Conservation (phyloP, 2,329 filamentous ascomycete species). For the Cladosporium colombiae region DNA sequence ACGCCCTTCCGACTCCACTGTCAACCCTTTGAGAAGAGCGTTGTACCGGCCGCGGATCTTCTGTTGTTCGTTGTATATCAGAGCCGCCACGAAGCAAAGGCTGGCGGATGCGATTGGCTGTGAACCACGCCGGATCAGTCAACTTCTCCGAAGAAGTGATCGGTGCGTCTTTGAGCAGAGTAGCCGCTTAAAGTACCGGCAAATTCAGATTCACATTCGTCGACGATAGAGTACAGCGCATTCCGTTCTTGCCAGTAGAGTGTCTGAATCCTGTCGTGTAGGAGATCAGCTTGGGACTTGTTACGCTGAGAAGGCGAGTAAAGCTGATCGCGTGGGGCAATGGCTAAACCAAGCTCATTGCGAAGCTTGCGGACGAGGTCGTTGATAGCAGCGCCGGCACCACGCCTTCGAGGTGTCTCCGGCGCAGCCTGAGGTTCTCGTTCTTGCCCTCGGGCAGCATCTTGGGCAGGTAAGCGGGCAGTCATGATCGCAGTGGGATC, state of each 20-base stretch:
- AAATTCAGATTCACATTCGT: neutral
- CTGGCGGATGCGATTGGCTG: neutral
- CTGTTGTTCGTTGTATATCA: neutral
- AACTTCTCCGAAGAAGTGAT: neutral
- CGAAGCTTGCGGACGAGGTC: neutral
- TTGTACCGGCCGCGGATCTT: neutral
- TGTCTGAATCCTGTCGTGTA: neutral
- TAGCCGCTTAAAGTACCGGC: neutral
- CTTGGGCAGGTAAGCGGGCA: neutral
- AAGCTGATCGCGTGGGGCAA: neutral
- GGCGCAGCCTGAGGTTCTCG: neutral
- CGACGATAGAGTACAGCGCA: neutral
- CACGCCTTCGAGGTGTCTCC: neutral
- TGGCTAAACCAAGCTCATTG: constrained; percentile 4
- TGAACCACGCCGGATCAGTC: neutral
- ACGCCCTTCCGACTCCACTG: neutral
- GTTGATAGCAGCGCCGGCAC: neutral
- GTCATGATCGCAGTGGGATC: neutral
- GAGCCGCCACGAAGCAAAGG: neutral
- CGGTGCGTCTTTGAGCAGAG: neutral
- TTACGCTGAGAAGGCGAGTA: neutral
- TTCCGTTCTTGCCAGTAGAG: neutral
- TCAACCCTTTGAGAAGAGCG: neutral
- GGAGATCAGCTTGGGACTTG: neutral
- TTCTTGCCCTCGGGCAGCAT: neutral